Conservation (phyloP, 768 basidiomycete species). For the Ramaria sp. region DNA sequence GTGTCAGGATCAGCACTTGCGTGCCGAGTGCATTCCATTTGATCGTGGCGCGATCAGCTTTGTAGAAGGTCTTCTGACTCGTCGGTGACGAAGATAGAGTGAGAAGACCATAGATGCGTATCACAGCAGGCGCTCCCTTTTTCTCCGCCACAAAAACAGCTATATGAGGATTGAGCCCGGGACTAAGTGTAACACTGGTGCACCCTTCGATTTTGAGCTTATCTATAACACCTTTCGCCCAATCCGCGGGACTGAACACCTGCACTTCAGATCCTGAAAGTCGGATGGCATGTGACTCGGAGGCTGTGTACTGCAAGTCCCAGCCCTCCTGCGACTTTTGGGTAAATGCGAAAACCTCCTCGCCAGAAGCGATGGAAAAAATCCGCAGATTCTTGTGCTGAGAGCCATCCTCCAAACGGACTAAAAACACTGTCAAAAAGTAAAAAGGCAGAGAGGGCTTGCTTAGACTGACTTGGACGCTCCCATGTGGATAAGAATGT, state of each 20-base stretch:
- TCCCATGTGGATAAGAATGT: slow-evolving; percentile 96
- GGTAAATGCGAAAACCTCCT: slow-evolving; percentile 77
- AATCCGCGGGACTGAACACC: slow-evolving; percentile 71
- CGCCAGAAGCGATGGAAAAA: slow-evolving; percentile 77
- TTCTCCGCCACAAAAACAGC: slow-evolving; percentile 92
- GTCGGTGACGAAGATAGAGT: slow-evolving; percentile 52
- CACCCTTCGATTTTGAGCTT: slow-evolving; percentile 79
- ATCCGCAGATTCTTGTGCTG: slow-evolving; percentile 93
- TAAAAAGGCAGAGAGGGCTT: background rate
- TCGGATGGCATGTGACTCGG: slow-evolving; percentile 77
- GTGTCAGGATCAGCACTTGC: slow-evolving; percentile 81
- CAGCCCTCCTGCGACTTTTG: slow-evolving; percentile 90
- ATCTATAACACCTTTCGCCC: slow-evolving; percentile 68
- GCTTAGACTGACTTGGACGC: slow-evolving; percentile 47
- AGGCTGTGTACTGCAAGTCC: slow-evolving; percentile 85
- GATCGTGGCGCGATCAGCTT: slow-evolving; percentile 84
- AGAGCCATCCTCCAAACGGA: slow-evolving; percentile 80
- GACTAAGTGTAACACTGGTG: slow-evolving; percentile 65
- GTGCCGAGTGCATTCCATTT: slow-evolving; percentile 97
- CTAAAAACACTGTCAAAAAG: slow-evolving; percentile 19
- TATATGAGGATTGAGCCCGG: slow-evolving; percentile 77
- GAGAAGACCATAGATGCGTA: slow-evolving; percentile 73
- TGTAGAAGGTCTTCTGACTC: slow-evolving; percentile 88
- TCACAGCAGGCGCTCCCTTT: slow-evolving; percentile 86
- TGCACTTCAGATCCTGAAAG: slow-evolving; percentile 76